A percentile compares a stretch with the other conserved stretches of the same genome.
Conservation (phyloP, 305 asterid genomes). For the Solanum hybrid region DNA sequence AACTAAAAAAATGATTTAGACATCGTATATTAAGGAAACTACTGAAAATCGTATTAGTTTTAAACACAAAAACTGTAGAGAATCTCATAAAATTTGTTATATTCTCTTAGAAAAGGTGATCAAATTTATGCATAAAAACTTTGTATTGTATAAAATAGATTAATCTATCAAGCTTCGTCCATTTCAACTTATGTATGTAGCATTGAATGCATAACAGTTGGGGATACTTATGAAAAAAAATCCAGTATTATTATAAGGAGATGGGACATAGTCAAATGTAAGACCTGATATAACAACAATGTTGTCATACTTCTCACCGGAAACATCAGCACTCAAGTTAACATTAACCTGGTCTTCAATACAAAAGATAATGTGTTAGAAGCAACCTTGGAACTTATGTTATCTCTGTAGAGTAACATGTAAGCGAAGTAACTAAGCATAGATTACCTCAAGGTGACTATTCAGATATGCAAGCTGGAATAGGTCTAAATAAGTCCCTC, state of each 20-base stretch:
- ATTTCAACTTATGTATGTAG: not conserved
- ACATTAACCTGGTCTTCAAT: not conserved
- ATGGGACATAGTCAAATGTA: not conserved
- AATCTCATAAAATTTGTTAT: not conserved
- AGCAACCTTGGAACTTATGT: not conserved
- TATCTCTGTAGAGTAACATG: not conserved
- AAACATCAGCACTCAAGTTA: not conserved
- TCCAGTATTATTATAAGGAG: not conserved
- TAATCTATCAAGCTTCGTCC: not conserved
- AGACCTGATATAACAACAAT: not conserved
- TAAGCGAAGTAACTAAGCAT: not conserved
- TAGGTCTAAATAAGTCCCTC: conserved; percentile 31
- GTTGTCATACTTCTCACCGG: not conserved
- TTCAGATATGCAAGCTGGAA: conserved; percentile 90
- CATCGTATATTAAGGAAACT: not conserved
- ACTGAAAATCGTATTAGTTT: not conserved
- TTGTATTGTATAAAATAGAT: not conserved
- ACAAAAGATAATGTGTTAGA: not conserved
- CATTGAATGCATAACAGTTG: not conserved
- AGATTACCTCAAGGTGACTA: conserved; percentile 69
- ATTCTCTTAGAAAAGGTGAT: not conserved
- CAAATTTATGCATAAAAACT: not conserved
- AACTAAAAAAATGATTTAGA: no score
- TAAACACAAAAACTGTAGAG: not conserved
- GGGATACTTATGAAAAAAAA: no score